Evolutionary conservation across 495 filamentous ascomycete species (phyloP), one percentile per base, ranked within the genome.

Genomic region (Xylaria telfairii): DNA sequence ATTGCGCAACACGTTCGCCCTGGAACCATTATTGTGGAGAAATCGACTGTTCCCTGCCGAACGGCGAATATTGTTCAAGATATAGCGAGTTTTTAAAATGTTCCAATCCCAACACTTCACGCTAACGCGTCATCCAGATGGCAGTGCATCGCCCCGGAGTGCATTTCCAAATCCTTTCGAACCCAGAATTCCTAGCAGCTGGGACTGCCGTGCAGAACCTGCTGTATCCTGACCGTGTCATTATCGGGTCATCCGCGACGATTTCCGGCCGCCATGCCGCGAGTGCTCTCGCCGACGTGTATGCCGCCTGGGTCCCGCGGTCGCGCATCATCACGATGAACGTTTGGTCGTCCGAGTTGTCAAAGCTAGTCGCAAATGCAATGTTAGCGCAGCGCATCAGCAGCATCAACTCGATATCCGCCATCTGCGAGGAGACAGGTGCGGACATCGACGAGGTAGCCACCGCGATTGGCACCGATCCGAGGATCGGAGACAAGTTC

Each of bases 381-480:
- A 89, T 96, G 84, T 82, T 96, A 21, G 93, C 93, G 1, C 93
- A 96, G 76, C 87, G 93, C 30, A 93, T 96, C 73, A 93, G 90
- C 79, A 93, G 90, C 79, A 91, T 94, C 75, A 96, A 96, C 78
- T 89, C 92, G 10, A 87, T 95, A 62, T 91, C 87, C 47, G 91
- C 92, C 17, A 92, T 94, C 68, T 96, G 93, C 77, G 93, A 96
- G 78, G 86, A 85, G 51, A 91, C 90, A 3, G 93, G 93, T 26
- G 92, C 92, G 3, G 88, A 94, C 59, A 85, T 95, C 21, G 86
- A 92, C 66, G 91, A 95, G 72, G 87, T 95, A 9, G 85, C 90
- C 49, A 81, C 87, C 39, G 87, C 89, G n/a, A 85, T 92, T 60
- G 93, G 93, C 6, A 78, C 90, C 34, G 93, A 96, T 77, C 81